Percentiles rank a stretch among this genome's conserved stretches.
Evolutionary conservation across 345 rosid genomes (phyloP).

Genomic region (Barbarea vulgaris): DNA sequence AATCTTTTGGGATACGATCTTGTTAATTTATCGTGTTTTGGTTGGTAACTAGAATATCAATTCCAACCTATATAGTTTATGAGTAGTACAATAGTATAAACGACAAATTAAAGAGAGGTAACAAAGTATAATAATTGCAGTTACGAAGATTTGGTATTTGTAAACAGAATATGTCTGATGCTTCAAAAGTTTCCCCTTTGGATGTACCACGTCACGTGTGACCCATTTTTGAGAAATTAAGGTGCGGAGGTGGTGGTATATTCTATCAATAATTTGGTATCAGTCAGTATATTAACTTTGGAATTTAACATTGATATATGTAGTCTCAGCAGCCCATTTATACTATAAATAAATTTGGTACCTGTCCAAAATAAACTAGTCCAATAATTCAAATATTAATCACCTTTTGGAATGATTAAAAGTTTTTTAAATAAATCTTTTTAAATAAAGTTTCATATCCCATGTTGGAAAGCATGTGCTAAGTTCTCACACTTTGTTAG

Average conservation of each 20-base stretch:
- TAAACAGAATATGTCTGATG: no score
- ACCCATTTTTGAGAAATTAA: not conserved
- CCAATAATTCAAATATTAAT: constrained; percentile 23
- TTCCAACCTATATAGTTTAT: not conserved
- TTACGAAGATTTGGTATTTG: not conserved
- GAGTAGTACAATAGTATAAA: no score
- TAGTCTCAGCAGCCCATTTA: constrained; percentile 7
- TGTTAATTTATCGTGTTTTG: not conserved
- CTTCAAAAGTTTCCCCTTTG: not conserved
- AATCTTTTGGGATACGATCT: not conserved
- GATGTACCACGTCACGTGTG: not conserved
- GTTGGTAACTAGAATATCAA: not conserved
- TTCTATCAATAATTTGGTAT: not conserved
- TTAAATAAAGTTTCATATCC: constrained; percentile 34
- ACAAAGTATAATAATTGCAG: not conserved
- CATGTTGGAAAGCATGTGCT: constrained; percentile 45
- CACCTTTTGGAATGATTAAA: constrained; percentile 34
- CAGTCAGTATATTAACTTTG: not conserved
- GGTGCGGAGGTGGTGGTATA: not conserved
- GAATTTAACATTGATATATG: not conserved
- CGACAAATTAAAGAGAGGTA: not conserved
- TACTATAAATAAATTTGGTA: constrained; percentile 5
- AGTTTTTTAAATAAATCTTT: constrained; percentile 5
- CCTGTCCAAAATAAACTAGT: constrained; percentile 4
- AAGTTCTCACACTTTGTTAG: constrained; percentile 26